These are phyloP conservation scores for Trametes gibbosa DNA, from an alignment of 768 basidiomycete genomes.

Conservation along the genomic window DNA sequence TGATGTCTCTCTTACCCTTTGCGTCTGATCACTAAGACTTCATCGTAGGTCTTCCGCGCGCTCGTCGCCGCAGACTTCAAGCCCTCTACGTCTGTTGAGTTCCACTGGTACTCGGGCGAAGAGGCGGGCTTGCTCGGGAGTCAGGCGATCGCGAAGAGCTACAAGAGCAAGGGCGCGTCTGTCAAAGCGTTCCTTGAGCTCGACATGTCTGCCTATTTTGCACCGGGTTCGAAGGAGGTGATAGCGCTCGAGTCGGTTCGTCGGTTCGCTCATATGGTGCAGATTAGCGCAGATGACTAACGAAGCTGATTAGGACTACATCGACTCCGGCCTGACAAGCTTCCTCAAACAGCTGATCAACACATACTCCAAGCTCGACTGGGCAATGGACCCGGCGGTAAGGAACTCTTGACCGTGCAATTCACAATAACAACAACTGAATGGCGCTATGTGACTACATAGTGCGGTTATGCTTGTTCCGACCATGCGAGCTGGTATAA, in stretches of 20 bases:
- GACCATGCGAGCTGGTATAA: slow-evolving; percentile 19
- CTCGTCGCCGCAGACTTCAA: slow-evolving; percentile 41
- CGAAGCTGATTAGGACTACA: slow-evolving; percentile 23
- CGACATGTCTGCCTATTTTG: slow-evolving; percentile 40
- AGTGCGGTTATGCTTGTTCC: slow-evolving; percentile 18
- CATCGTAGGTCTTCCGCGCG: slow-evolving; percentile 31
- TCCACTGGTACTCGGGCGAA: slow-evolving; percentile 50
- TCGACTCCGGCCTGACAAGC: slow-evolving; percentile 36
- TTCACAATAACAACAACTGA: too few relatives aligned
- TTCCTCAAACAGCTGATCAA: slow-evolving; percentile 43
- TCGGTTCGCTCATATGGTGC: too few relatives aligned
- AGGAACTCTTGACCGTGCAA: not conserved
- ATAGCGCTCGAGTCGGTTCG: slow-evolving; percentile 6
- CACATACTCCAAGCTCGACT: slow-evolving; percentile 34
- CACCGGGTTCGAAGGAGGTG: slow-evolving; percentile 5
- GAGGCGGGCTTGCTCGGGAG: slow-evolving; percentile 38
- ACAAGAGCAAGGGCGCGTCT: slow-evolving; percentile 36
- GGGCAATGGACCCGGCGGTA: slow-evolving; percentile 10
- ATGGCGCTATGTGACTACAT: not conserved
- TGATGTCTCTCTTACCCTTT: not conserved
- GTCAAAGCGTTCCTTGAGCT: slow-evolving; percentile 31
- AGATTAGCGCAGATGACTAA: not conserved
- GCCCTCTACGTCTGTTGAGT: slow-evolving; percentile 43
- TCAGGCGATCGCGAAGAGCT: slow-evolving; percentile 44
- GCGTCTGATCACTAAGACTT: not conserved